Evolutionary conservation across 805 yeast genomes (phyloP).

Genomic region (Danielia reshetovae): DNA sequence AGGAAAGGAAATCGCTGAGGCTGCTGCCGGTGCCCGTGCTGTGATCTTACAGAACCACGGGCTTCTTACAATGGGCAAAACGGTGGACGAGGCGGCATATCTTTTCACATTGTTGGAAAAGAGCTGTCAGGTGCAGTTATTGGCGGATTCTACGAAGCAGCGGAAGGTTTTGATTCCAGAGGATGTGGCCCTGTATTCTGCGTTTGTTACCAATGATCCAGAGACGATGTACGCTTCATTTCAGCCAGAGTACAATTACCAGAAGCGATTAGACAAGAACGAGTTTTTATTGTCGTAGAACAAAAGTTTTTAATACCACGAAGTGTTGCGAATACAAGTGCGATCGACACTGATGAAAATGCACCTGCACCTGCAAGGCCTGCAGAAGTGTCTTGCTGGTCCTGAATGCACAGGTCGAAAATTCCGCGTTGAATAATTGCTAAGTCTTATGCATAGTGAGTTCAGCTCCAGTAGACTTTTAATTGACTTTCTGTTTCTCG

Average conservation of each 20-base stretch:
- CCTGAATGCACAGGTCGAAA: too few species aligned
- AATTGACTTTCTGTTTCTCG: too few species aligned
- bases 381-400: too few species aligned
- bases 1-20: slow-evolving; percentile 57
- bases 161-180: slow-evolving; percentile 4
- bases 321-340: neutral
- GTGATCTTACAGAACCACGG: slow-evolving; percentile 73
- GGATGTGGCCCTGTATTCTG: slow-evolving; percentile 9
- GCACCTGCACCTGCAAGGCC: too few species aligned
- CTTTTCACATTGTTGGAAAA: slow-evolving; percentile 61
- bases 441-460: too few species aligned
- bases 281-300: slow-evolving; percentile 5
- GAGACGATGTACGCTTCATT: slow-evolving; percentile 9
- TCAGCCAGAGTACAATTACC: slow-evolving; percentile 9
- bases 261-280: slow-evolving; percentile 5
- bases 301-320: too few species aligned
- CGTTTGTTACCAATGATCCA: slow-evolving; percentile 4
- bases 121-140: slow-evolving; percentile 60
- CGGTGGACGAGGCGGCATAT: slow-evolving; percentile 74
- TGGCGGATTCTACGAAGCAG: slow-evolving; percentile 48
- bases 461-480: too few species aligned
- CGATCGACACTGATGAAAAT: too few species aligned
- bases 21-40: slow-evolving; percentile 55
- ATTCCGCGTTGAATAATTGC: too few species aligned
- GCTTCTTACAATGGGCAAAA: slow-evolving; percentile 61